Percentiles rank a stretch among this genome's conserved stretches.
phyloP scores from a whole-genome alignment of 176 grass and related monocot species.

The Pontederia crassipes region DNA sequence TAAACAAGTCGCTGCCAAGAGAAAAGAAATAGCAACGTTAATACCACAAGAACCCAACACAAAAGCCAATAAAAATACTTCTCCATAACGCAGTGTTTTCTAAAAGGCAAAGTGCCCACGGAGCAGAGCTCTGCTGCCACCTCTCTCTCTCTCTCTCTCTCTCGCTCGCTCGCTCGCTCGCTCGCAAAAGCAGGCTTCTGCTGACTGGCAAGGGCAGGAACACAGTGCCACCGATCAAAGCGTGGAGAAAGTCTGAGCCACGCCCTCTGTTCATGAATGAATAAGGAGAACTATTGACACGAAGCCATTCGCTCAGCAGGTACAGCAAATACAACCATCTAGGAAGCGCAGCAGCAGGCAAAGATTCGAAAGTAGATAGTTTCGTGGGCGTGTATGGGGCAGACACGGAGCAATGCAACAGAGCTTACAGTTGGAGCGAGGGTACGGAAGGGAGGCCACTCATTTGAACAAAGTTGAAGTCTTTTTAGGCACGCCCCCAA shows the following conservation, averaged over 20 bases:
- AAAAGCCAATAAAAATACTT: too few species aligned
- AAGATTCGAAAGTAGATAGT: background rate
- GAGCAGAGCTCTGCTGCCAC: slow-evolving; percentile 5
- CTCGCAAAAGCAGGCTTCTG: background rate
- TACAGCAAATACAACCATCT: background rate
- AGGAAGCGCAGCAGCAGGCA: background rate
- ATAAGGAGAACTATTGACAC: background rate
- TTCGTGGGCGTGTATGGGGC: too few species aligned
- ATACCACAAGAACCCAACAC: too few species aligned
- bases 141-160: slow-evolving; percentile 3
- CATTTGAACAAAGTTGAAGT: slow-evolving; percentile 27
- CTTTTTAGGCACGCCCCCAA: slow-evolving; percentile 8
- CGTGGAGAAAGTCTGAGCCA: slow-evolving; percentile 31
- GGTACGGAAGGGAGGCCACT: too few species aligned
- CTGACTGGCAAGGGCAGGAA: slow-evolving; percentile 14
- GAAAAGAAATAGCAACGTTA: too few species aligned
- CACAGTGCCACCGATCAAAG: slow-evolving; percentile 39
- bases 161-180: background rate
- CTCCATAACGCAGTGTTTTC: background rate
- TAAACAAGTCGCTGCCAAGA: too few species aligned
- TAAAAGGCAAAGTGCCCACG: background rate
- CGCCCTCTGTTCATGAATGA: too few species aligned
- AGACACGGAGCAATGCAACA: too few species aligned
- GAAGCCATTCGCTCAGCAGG: slow-evolving; percentile 3
- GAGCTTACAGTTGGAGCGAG: too few species aligned